Percentiles rank a stretch among this genome's conserved stretches.
Evolutionary conservation across 2,329 filamentous ascomycete genomes (phyloP).

Genomic region (Trichoderma semiorbis): DNA sequence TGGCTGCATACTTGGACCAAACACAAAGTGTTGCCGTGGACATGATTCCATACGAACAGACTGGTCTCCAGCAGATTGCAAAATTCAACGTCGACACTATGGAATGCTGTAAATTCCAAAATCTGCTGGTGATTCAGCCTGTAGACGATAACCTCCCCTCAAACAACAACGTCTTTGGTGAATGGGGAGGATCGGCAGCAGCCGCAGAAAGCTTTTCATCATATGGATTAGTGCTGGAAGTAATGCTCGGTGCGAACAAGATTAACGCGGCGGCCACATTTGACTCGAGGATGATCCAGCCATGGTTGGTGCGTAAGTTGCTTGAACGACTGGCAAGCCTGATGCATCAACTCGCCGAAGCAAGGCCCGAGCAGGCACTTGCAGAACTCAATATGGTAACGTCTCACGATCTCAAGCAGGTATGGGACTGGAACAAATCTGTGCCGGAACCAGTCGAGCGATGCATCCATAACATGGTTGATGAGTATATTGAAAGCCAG

Average conservation of each 20-base stretch:
- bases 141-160: neutral
- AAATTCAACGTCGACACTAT: neutral
- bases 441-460: conserved; percentile 17
- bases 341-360: neutral
- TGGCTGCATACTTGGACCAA: neutral
- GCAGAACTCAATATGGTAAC: neutral
- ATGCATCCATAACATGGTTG: conserved; percentile 42
- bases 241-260: neutral
- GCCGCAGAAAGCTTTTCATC: neutral
- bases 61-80: conserved; percentile 1
- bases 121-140: conserved; percentile 5
- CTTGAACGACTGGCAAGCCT: neutral
- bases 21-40: neutral
- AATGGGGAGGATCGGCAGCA: too few relatives aligned
- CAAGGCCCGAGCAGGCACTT: neutral
- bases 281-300: neutral
- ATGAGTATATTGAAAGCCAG: conserved; percentile 20
- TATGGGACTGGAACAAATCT: neutral
- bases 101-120: neutral
- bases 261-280: neutral
- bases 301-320: neutral
- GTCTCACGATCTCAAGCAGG: neutral
- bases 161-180: neutral
- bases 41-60: conserved; percentile 11
- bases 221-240: neutral